phyloP scores from a whole-genome alignment of 306 rosid genomes.

The Rosa multiflora region DNA sequence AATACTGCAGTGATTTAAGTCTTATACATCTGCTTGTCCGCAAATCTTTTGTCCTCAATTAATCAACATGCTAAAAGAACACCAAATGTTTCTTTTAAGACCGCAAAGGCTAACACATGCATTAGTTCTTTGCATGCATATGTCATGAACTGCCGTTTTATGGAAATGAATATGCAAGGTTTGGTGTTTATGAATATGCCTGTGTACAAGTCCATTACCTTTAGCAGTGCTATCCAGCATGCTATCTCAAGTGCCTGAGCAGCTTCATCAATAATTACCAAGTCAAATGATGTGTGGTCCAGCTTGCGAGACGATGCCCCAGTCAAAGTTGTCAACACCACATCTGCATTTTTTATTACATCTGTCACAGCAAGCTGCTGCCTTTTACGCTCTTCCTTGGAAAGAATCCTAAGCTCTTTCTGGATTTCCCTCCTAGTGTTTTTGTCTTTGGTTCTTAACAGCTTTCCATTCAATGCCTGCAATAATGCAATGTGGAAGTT shows the following conservation, averaged over 20 bases:
- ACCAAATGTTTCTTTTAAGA: slow-evolving; percentile 9
- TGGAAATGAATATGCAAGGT: slow-evolving; percentile 5
- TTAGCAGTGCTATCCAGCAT: slow-evolving; percentile 89
- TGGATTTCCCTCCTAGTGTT: slow-evolving; percentile 84
- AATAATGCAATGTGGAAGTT: slow-evolving; percentile 13
- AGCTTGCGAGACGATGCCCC: slow-evolving; percentile 84
- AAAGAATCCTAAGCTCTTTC: slow-evolving; percentile 86
- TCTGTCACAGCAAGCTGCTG: slow-evolving; percentile 96
- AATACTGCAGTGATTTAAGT: slow-evolving; percentile 3
- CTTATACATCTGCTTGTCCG: slow-evolving; percentile 7
- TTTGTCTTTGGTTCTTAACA: slow-evolving; percentile 83
- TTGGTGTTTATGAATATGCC: background rate
- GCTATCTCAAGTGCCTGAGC: slow-evolving; percentile 99
- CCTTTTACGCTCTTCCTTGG: slow-evolving; percentile 94
- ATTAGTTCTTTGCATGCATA: background rate
- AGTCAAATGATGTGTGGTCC: slow-evolving; percentile 73
- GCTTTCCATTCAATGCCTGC: slow-evolving; percentile 91
- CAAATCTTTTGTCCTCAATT: background rate
- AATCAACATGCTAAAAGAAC: slow-evolving; percentile 1
- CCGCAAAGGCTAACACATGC: background rate
- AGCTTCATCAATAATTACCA: slow-evolving; percentile 97
- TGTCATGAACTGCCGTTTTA: slow-evolving; percentile 6
- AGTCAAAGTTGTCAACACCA: slow-evolving; percentile 82
- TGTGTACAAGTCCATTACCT: slow-evolving; percentile 48
- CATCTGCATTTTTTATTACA: slow-evolving; percentile 85